Base-by-base conservation (phyloP, 2,329 filamentous ascomycete species). In the Phoma sp. region DNA sequence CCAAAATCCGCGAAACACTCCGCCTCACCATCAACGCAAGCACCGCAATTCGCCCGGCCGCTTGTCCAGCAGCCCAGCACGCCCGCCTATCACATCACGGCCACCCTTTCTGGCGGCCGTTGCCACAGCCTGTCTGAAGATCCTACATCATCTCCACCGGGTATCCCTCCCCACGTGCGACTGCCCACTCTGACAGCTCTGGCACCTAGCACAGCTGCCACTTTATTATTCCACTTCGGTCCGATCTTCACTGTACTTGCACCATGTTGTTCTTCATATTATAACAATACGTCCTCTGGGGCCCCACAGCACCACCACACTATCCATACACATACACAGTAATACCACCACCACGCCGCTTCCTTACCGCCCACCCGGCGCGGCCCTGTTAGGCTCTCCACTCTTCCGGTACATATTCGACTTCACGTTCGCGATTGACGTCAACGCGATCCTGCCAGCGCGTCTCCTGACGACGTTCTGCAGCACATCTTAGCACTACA, bases 211-310 rank as follows among this genome's bases (percentile, higher is more conserved):
- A 53, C 46, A 43, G 52, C 49, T 56, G 57, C 57, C 52, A 52
- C 59, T 61, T 52, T 53, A 60, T 53, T 57, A n/a, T n/a, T n/a
- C 65, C 65, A 62, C 62, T 66, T 61, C 62, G 64, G 66, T 68
- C 71, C 69, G 63, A 66, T 63, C 42, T 50, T 59, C 50, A 47
- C 53, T 58, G 53, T 15, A 47, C 53, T 55, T 62, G 53, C 69
- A 68, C 49, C 54, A 76, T 75, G 74, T 67, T 70, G 50, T 53
- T 68, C 46, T 62, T 59, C 46, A 71, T 71, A 69, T 75, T 70
- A 74, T 75, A 75, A 67, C 71, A 59, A 47, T 32, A 57, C 54
- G 68, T 72, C 73, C 71, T 65, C 67, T 65, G 72, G 73, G 72
- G 71, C 67, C 68, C 66, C 59, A 57, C 59, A 59, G 57, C 62